Evolutionary conservation across 768 basidiomycete genomes (phyloP).

Genomic region (Mycena crocata): DNA sequence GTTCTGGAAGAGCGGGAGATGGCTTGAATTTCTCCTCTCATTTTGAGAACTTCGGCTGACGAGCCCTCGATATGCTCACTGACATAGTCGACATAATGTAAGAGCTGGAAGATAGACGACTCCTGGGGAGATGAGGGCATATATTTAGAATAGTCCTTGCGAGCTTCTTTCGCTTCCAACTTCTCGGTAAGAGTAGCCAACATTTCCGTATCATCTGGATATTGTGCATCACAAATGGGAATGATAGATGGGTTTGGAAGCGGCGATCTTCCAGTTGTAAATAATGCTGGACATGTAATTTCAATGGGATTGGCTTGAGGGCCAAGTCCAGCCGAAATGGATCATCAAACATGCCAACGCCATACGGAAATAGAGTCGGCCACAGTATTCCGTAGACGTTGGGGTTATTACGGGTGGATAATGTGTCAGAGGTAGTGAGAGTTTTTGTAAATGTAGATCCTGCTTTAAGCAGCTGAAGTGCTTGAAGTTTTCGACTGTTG

Average conservation of each 20-base stretch:
- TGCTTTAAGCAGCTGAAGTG: too few species aligned
- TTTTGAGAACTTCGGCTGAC: constrained; percentile 6
- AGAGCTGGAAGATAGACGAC: constrained; percentile 18
- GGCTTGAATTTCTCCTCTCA: constrained; percentile 33
- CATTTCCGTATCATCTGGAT: constrained; percentile 19
- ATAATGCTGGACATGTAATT: background rate
- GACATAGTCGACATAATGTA: constrained; percentile 36
- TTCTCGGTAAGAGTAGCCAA: background rate
- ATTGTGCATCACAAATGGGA: constrained; percentile 28
- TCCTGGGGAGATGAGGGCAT: constrained; percentile 22
- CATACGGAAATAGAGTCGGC: too few species aligned
- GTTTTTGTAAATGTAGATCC: too few species aligned
- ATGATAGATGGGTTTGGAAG: constrained; percentile 30
- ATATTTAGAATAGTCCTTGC: constrained; percentile 15
- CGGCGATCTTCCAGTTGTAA: constrained; percentile 15
- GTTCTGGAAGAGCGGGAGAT: constrained; percentile 26
- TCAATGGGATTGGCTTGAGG: background rate
- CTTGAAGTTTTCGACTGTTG: too few species aligned
- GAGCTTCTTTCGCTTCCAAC: background rate
- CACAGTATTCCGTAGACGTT: too few species aligned
- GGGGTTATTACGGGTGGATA: too few species aligned
- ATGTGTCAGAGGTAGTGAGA: too few species aligned
- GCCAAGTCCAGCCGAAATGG: background rate
- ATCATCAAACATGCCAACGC: too few species aligned
- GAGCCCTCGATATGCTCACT: too few species aligned